Evolutionary conservation across 75 land plant genomes (phyloP).

Genomic region (Pinus tabuliformis): DNA sequence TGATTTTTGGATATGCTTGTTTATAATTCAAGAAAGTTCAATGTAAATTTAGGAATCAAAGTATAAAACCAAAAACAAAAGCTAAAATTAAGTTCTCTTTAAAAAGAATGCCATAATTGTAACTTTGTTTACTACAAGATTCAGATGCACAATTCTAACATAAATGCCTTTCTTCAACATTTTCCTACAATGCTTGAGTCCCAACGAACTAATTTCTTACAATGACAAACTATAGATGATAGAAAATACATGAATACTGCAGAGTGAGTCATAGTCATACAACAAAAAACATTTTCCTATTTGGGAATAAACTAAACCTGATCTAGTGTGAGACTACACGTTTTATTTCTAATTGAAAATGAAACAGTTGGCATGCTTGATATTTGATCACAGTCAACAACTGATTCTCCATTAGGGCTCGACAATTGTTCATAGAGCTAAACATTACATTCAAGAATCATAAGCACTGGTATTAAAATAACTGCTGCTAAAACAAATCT

Average conservation of each 20-base stretch:
- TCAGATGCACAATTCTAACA: background rate
- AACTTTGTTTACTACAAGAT: background rate
- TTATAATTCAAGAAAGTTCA: background rate
- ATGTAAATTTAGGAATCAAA: background rate
- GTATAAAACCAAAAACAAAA: background rate
- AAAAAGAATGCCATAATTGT: background rate
- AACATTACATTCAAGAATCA: background rate
- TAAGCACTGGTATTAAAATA: background rate
- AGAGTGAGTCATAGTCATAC: background rate
- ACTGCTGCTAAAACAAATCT: too few species aligned
- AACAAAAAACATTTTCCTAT: too few species aligned
- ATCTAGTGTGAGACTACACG: slow-evolving; percentile 42
- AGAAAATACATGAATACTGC: background rate
- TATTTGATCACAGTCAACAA: slow-evolving; percentile 41
- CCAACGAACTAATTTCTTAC: too few species aligned
- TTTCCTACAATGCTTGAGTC: background rate
- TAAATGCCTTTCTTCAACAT: background rate
- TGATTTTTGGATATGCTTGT: background rate
- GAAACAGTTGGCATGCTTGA: slow-evolving; percentile 37
- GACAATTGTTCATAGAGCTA: slow-evolving; percentile 59
- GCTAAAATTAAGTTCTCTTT: background rate
- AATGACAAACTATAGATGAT: background rate
- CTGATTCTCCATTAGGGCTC: slow-evolving; percentile 59
- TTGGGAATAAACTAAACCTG: slow-evolving; percentile 26
- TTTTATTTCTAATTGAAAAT: slow-evolving; percentile 40